These are phyloP conservation scores for Borovskyia barvae DNA, from an alignment of 208 protist species.

Conservation along the genomic window DNA sequence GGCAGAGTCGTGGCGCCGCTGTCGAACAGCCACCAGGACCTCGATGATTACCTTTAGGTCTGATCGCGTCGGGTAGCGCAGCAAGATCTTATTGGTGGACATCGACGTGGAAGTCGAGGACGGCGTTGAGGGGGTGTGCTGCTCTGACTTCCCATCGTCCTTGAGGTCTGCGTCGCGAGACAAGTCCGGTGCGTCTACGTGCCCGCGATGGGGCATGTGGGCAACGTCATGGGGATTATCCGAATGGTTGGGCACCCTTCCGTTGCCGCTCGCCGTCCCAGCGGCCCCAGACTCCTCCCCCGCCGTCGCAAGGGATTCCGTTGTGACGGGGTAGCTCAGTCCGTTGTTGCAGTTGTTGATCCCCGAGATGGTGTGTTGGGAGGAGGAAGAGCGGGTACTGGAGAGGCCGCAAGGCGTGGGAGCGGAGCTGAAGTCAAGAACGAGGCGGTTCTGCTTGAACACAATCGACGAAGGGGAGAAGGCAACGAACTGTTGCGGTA, in stretches of 20 bases:
- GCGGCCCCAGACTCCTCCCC: neutral
- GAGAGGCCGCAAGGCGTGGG: constrained; percentile 4
- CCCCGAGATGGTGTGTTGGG: constrained; percentile 15
- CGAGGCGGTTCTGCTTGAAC: constrained; percentile 38
- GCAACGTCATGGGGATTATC: neutral
- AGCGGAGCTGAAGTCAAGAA: constrained; percentile 48
- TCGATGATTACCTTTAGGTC: constrained; percentile 68
- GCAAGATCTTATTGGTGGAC: constrained; percentile 30
- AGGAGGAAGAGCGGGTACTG: constrained; percentile 2
- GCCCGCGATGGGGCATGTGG: constrained; percentile 3
- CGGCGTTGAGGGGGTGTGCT: neutral
- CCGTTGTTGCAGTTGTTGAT: constrained; percentile 8
- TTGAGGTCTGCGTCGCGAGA: constrained; percentile 17
- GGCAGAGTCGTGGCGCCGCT: constrained; percentile 44
- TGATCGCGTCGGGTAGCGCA: constrained; percentile 49
- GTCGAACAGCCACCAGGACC: constrained; percentile 46
- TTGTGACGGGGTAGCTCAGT: too few species aligned
- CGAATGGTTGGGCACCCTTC: constrained; percentile 5
- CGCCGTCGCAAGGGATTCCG: neutral
- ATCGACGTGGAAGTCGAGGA: neutral
- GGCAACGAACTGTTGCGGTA: constrained; percentile 37
- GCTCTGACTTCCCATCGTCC: constrained; percentile 2
- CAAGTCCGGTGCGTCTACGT: constrained; percentile 5
- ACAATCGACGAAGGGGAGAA: constrained; percentile 49
- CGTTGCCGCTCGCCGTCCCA: constrained; percentile 16